These are phyloP conservation scores for Aspergillus candidus DNA, from an alignment of 2,329 filamentous ascomycete genomes.

Conservation along the genomic window DNA sequence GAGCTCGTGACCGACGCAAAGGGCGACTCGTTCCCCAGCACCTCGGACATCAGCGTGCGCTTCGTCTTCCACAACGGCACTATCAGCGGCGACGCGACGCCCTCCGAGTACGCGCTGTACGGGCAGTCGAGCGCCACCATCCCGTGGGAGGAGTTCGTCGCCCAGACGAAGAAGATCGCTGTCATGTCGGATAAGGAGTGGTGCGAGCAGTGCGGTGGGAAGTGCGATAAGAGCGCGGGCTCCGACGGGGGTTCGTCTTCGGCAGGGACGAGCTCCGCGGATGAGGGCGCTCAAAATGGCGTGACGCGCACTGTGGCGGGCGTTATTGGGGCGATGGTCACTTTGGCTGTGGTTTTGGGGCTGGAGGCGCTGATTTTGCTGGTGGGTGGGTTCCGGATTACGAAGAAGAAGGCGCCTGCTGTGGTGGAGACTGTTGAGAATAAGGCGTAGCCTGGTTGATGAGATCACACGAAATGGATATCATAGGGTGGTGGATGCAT, in stretches of 20 bases:
- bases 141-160: slow-evolving; percentile 63
- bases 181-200: slow-evolving; percentile 60
- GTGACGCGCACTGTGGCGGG: slow-evolving; percentile 69
- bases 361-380: slow-evolving; percentile 50
- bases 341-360: slow-evolving; percentile 57
- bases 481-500: no score
- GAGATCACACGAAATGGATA: not conserved
- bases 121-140: slow-evolving; percentile 53
- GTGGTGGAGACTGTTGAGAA: slow-evolving; percentile 15
- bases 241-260: slow-evolving; percentile 27
- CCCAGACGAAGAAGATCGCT: slow-evolving; percentile 59
- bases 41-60: slow-evolving; percentile 51
- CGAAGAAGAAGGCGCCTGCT: slow-evolving; percentile 43
- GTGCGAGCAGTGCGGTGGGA: slow-evolving; percentile 71
- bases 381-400: slow-evolving; percentile 53
- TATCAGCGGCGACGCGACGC: slow-evolving; percentile 39
- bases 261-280: slow-evolving; percentile 10
- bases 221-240: slow-evolving; percentile 58
- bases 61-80: slow-evolving; percentile 61
- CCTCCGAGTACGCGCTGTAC: slow-evolving; percentile 54
- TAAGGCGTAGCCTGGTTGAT: slow-evolving; percentile 6
- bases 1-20: slow-evolving; percentile 58
- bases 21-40: slow-evolving; percentile 36
- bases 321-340: slow-evolving; percentile 69
- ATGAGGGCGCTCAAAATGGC: slow-evolving; percentile 29